Evolutionary conservation across 2,329 filamentous ascomycete species (phyloP).

Genomic region (Calonectria ilicicola): DNA sequence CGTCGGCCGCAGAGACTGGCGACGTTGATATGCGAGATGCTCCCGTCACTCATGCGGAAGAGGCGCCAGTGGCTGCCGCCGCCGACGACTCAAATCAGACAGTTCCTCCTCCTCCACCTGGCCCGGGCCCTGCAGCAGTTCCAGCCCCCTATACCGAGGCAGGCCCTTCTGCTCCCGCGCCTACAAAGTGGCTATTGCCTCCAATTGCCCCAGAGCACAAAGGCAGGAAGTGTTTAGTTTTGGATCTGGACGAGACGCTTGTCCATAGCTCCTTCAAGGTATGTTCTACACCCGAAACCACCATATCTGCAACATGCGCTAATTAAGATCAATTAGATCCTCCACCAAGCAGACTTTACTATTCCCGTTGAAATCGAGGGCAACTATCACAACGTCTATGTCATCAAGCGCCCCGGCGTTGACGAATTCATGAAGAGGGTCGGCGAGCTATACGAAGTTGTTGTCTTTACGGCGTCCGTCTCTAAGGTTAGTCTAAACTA

Average conservation of each 20-base stretch:
- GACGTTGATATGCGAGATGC: slow-evolving; percentile 78
- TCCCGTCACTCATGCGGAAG: slow-evolving; percentile 63
- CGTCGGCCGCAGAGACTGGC: slow-evolving; percentile 62
- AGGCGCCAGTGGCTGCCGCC: slow-evolving; percentile 54
- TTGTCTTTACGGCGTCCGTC: slow-evolving; percentile 98
- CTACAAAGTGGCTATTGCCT: slow-evolving; percentile 80
- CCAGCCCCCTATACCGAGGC: slow-evolving; percentile 55
- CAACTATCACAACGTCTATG: slow-evolving; percentile 99
- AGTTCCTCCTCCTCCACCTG: slow-evolving; percentile 61
- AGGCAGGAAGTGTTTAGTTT: slow-evolving; percentile 92
- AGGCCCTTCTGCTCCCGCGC: slow-evolving; percentile 55
- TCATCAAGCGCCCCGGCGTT: slow-evolving; percentile 98
- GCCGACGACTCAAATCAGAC: slow-evolving; percentile 50
- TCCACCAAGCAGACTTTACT: slow-evolving; percentile 98
- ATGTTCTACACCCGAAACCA: slow-evolving; percentile 36
- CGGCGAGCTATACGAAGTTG: slow-evolving; percentile 96
- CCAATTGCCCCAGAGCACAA: slow-evolving; percentile 82
- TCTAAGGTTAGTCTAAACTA: slow-evolving; percentile 78
- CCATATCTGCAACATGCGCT: slow-evolving; percentile 26
- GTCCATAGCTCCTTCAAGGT: slow-evolving; percentile 99
- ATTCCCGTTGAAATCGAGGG: slow-evolving; percentile 99
- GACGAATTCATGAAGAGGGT: slow-evolving; percentile 99
- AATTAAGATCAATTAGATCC: slow-evolving; percentile 70
- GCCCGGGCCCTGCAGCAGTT: slow-evolving; percentile 55
- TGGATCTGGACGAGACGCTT: slow-evolving; percentile 95